phyloP scores from a whole-genome alignment of 139 green algal genomes.

The Asterochloris erici region DNA sequence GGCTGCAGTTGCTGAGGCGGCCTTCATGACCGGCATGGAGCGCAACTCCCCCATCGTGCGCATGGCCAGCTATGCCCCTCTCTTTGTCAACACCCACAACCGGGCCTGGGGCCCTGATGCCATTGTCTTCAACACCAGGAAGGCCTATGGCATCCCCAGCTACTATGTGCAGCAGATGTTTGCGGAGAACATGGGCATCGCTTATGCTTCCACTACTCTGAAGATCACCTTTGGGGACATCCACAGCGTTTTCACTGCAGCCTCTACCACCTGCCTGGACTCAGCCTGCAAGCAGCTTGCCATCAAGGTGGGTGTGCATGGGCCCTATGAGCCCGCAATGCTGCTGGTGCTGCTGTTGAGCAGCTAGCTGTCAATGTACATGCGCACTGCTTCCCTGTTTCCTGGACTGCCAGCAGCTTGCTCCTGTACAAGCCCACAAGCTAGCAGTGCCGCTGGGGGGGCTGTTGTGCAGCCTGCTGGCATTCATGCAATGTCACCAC shows the following conservation, averaged over 20 bases:
- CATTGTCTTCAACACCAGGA: slow-evolving; percentile 48
- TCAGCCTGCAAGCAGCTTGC: slow-evolving; percentile 26
- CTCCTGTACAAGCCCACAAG: background rate
- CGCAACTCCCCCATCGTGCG: slow-evolving; percentile 48
- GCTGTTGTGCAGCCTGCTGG: background rate
- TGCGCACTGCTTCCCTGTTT: background rate
- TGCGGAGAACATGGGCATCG: slow-evolving; percentile 25
- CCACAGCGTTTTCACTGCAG: slow-evolving; percentile 5
- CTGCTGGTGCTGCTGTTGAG: slow-evolving; percentile 7
- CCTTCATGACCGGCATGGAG: slow-evolving; percentile 71
- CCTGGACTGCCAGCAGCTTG: background rate
- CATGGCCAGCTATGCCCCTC: slow-evolving; percentile 64
- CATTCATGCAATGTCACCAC: background rate
- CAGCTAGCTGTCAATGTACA: slow-evolving; percentile 16
- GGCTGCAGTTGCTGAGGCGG: slow-evolving; percentile 60
- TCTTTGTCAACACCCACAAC: slow-evolving; percentile 55
- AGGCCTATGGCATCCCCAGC: background rate
- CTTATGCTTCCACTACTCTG: slow-evolving; percentile 18
- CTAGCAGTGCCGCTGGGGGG: background rate
- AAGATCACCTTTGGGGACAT: background rate
- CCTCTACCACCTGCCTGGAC: slow-evolving; percentile 43
- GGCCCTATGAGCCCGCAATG: slow-evolving; percentile 24
- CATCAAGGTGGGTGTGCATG: slow-evolving; percentile 37
- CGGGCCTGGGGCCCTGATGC: slow-evolving; percentile 47
- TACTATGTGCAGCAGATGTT: slow-evolving; percentile 61